A percentile compares a stretch with the other conserved stretches of the same genome.
Evolutionary conservation across 2,329 filamentous ascomycete genomes (phyloP).

Genomic region (Paraphoma sp.): DNA sequence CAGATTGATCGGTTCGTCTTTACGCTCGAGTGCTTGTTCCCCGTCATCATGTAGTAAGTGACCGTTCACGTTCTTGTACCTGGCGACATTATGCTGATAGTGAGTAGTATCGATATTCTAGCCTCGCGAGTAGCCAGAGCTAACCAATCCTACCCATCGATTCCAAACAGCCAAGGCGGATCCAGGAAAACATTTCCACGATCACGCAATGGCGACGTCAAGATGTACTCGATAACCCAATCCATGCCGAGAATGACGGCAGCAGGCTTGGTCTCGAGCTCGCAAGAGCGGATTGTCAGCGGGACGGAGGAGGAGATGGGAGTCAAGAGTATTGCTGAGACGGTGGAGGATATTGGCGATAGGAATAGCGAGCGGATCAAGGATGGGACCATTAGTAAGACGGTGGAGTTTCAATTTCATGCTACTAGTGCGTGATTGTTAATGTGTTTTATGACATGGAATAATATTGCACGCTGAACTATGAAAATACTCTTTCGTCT

Average conservation of each 20-base stretch:
- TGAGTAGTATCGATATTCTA: slow-evolving; percentile 1
- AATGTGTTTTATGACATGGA: background rate
- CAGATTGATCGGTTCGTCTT: slow-evolving; percentile 3
- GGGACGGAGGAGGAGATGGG: slow-evolving; percentile 3
- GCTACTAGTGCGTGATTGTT: background rate
- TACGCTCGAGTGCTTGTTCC: slow-evolving; percentile 5
- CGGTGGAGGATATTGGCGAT: background rate
- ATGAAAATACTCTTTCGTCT: no score
- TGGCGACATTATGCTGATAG: background rate
- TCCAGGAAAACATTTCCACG: background rate
- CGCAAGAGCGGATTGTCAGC: slow-evolving; percentile 1
- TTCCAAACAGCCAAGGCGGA: background rate
- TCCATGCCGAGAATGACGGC: background rate
- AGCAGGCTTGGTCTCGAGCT: background rate
- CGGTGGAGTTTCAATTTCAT: slow-evolving; percentile 1
- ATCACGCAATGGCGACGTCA: background rate
- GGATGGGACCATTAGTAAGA: slow-evolving; percentile 1
- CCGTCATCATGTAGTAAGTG: slow-evolving; percentile 4
- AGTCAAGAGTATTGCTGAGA: slow-evolving; percentile 1
- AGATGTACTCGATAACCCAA: slow-evolving; percentile 1
- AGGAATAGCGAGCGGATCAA: background rate
- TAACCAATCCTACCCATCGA: background rate
- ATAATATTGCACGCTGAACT: no score
- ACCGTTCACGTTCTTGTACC: background rate
- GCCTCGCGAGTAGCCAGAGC: background rate